phyloP scores from a whole-genome alignment of 192 early-diverging fungal genomes.

The Backusella psychrophila region DNA sequence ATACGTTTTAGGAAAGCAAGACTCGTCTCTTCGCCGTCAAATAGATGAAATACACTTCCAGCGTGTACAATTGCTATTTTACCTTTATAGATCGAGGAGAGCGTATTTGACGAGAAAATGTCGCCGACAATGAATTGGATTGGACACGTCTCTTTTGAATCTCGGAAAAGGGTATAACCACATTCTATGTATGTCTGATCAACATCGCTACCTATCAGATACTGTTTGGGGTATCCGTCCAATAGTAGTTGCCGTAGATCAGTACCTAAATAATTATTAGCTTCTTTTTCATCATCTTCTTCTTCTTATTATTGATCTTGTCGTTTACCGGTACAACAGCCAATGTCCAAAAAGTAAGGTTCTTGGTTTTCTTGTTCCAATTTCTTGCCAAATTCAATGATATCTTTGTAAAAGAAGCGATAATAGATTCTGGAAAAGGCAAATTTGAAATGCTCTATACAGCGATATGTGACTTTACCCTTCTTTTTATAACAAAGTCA shows the following conservation, averaged over 20 bases:
- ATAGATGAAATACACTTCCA: constrained; percentile 29
- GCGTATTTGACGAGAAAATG: not conserved
- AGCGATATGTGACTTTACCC: not conserved
- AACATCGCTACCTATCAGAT: constrained; percentile 21
- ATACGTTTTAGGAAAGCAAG: constrained; percentile 10
- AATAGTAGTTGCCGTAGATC: constrained; percentile 25
- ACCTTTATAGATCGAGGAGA: not conserved
- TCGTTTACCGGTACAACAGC: constrained; percentile 26
- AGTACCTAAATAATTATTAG: constrained; percentile 4
- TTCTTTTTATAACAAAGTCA: not conserved
- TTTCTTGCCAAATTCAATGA: constrained; percentile 12
- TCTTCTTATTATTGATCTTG: too few relatives aligned
- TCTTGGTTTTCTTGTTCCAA: not conserved
- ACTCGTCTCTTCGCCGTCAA: not conserved
- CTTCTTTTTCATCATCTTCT: too few relatives aligned
- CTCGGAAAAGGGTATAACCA: constrained; percentile 20
- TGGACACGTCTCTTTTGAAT: constrained; percentile 4
- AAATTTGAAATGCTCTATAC: constrained; percentile 21
- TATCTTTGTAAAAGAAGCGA: constrained; percentile 17
- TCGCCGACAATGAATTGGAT: constrained; percentile 20
- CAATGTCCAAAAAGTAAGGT: constrained; percentile 29
- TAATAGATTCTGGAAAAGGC: constrained; percentile 12
- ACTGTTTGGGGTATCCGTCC: constrained; percentile 21
- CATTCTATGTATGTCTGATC: constrained; percentile 21
- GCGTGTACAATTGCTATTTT: constrained; percentile 11